These are phyloP conservation scores for Eragrostis nindensis DNA, from an alignment of 176 grass and related monocot genomes.

Conservation along the genomic window DNA sequence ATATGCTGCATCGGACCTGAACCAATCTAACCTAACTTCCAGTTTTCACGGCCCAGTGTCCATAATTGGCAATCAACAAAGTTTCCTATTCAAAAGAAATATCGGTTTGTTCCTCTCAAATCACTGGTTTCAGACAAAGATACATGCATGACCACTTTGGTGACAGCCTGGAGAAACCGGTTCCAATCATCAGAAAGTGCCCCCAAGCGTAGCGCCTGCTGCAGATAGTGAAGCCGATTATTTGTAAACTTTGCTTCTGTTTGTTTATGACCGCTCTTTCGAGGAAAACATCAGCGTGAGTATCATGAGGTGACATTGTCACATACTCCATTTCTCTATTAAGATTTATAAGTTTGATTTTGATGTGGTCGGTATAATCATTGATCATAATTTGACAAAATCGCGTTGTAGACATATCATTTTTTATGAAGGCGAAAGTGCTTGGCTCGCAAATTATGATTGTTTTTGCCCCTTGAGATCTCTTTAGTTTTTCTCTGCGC, in stretches of 20 bases:
- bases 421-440: neutral
- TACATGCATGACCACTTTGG: conserved; percentile 15
- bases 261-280: conserved; percentile 21
- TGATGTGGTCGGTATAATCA: neutral
- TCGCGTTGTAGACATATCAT: neutral
- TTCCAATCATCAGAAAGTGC: conserved; percentile 45
- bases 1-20: neutral
- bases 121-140: neutral
- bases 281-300: neutral
- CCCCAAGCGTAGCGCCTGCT: neutral
- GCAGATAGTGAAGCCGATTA: conserved; percentile 4
- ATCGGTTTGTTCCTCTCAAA: neutral
- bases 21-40: neutral
- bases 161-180: conserved; percentile 40
- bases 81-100: neutral
- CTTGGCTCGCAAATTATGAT: neutral
- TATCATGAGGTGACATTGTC: conserved; percentile 1
- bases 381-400: conserved; percentile 31
- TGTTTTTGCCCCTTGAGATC: no score
- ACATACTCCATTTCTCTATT: neutral
- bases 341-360: no score
- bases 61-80: conserved; percentile 5
- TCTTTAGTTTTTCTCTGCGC: no score
- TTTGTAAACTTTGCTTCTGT: conserved; percentile 8
- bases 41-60: neutral